Conservation (phyloP, 1,139 yeast species). For the Candida smagusa region DNA sequence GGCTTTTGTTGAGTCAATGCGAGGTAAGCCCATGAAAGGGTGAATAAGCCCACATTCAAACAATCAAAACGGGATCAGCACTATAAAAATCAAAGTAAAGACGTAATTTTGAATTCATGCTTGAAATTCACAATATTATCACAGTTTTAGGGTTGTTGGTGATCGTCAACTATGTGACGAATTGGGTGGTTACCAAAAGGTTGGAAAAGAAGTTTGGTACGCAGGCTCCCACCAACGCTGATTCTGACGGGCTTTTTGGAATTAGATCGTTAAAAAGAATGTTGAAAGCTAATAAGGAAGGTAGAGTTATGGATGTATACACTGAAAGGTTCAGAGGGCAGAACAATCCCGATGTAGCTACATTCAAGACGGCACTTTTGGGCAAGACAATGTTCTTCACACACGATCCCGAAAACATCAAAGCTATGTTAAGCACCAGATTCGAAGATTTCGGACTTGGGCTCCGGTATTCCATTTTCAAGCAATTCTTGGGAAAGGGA, state of each 20-base stretch:
- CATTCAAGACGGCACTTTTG: conserved; percentile 36
- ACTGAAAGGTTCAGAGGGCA: background rate
- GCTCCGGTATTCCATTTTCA: conserved; percentile 38
- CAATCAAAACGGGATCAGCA: too few species aligned
- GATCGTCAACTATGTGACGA: background rate
- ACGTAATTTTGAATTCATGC: too few species aligned
- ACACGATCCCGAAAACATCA: conserved; percentile 26
- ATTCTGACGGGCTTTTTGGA: background rate
- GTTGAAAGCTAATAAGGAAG: background rate
- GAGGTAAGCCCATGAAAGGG: too few species aligned
- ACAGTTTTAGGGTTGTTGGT: background rate
- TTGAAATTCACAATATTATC: too few species aligned
- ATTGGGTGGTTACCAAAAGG: background rate
- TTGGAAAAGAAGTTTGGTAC: background rate
- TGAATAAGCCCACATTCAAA: too few species aligned
- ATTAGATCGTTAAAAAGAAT: background rate
- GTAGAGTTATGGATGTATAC: background rate
- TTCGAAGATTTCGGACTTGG: conserved; percentile 54
- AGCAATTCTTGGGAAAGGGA: conserved; percentile 52
- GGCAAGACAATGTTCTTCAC: conserved; percentile 14
- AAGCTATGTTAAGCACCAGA: conserved; percentile 40
- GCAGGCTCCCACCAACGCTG: background rate
- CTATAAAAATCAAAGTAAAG: background rate
- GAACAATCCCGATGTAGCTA: background rate
- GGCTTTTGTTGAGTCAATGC: too few species aligned